Percentiles rank a stretch among this genome's conserved stretches.
phyloP scores from a whole-genome alignment of 179 eudicot genomes.

The Amaranthus tricolor region DNA sequence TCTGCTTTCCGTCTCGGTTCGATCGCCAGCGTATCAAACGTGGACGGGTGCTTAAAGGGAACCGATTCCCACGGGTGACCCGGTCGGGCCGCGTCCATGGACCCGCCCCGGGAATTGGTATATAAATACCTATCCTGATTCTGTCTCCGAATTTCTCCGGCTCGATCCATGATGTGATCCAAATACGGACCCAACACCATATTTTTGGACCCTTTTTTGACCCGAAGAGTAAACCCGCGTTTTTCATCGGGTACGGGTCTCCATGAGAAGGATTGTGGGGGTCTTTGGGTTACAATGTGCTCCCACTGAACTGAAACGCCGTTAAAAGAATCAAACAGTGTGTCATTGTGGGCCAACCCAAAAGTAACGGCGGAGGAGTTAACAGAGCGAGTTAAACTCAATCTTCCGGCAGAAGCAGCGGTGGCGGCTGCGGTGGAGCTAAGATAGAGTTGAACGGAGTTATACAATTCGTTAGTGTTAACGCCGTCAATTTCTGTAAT shows the following conservation, averaged over 20 bases:
- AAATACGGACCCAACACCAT: conserved; percentile 53
- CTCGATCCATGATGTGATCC: conserved; percentile 57
- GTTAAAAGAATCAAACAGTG: conserved; percentile 46
- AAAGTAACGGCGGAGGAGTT: conserved; percentile 73
- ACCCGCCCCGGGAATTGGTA: conserved; percentile 79
- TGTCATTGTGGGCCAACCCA: conserved; percentile 76
- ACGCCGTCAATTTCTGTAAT: conserved; percentile 97
- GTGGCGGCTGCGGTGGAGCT: conserved; percentile 50
- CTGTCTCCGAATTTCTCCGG: conserved; percentile 54
- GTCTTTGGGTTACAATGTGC: conserved; percentile 67
- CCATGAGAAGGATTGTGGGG: conserved; percentile 73
- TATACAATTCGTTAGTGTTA: conserved; percentile 91
- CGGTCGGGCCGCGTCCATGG: conserved; percentile 56
- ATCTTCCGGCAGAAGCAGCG: conserved; percentile 38
- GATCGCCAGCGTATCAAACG: conserved; percentile 83
- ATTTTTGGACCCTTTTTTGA: conserved; percentile 42
- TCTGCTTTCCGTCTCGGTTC: conserved; percentile 58
- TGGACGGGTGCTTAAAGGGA: conserved; percentile 92
- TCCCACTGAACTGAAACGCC: conserved; percentile 71
- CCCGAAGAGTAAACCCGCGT: conserved; percentile 61
- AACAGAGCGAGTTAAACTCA: conserved; percentile 61
- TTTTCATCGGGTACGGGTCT: conserved; percentile 89
- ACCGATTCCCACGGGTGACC: conserved; percentile 94
- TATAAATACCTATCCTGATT: conserved; percentile 68
- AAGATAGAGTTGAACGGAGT: conserved; percentile 86